Evolutionary conservation across 2,329 filamentous ascomycete genomes (phyloP).

Genomic region (Cytospora mali): DNA sequence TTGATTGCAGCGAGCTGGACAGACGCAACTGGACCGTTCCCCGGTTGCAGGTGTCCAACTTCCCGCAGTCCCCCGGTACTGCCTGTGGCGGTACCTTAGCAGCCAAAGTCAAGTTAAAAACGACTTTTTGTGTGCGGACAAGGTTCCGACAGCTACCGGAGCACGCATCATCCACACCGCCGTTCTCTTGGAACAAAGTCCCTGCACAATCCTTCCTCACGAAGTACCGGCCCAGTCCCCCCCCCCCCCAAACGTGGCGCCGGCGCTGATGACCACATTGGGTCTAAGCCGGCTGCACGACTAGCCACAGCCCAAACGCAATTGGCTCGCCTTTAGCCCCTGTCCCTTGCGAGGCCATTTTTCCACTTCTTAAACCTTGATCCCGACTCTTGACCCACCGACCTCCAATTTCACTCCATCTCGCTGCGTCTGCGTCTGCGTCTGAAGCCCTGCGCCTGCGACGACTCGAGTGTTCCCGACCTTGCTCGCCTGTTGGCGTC

Average conservation of each 20-base stretch:
- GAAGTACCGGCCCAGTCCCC: conserved; percentile 1
- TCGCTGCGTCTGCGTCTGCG: neutral
- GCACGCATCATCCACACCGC: neutral
- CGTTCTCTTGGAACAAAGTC: conserved; percentile 1
- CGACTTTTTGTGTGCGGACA: neutral
- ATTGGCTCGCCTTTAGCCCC: neutral
- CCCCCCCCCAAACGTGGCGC: neutral
- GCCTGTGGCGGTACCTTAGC: neutral
- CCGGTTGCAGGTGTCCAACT: neutral
- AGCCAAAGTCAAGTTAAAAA: neutral
- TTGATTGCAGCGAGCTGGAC: neutral
- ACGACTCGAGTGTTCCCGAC: neutral
- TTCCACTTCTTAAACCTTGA: neutral
- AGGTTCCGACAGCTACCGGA: neutral
- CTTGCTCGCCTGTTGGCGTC: neutral
- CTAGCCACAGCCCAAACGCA: neutral
- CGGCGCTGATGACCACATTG: neutral
- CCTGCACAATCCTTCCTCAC: neutral
- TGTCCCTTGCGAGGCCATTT: neutral
- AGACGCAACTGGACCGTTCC: neutral
- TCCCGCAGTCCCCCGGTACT: neutral
- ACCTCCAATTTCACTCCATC: neutral
- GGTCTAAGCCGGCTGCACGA: neutral
- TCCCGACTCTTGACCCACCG: neutral
- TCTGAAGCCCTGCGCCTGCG: neutral